These are phyloP conservation scores for Ganoderma resinaceum DNA, from an alignment of 1,284 basidiomycete genomes.

Conservation along the genomic window DNA sequence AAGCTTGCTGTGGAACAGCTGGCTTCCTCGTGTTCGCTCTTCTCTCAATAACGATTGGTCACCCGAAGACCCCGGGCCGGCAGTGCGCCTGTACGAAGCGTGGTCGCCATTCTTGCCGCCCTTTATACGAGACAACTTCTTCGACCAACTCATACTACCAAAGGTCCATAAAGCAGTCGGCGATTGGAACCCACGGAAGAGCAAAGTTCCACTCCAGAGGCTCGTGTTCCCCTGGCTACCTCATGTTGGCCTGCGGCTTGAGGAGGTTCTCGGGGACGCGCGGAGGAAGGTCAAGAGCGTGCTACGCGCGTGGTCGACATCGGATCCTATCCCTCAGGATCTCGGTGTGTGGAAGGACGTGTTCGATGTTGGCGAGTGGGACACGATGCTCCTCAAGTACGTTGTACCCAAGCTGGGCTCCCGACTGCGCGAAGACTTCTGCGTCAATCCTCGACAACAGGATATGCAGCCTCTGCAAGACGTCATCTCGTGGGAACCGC, in stretches of 20 bases:
- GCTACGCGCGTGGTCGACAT: conserved; percentile 81
- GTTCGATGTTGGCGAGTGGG: conserved; percentile 87
- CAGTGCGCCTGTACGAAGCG: conserved; percentile 84
- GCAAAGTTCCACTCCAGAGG: conserved; percentile 69
- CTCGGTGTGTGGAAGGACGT: conserved; percentile 84
- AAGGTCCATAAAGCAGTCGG: conserved; percentile 88
- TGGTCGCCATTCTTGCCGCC: conserved; percentile 90
- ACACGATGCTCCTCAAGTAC: conserved; percentile 88
- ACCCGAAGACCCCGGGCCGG: conserved; percentile 74
- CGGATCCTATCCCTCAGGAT: conserved; percentile 79
- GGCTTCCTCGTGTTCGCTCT: conserved; percentile 94
- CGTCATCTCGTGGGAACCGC: conserved; percentile 79
- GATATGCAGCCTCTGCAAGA: conserved; percentile 84
- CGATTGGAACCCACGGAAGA: conserved; percentile 78
- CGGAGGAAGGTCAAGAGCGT: conserved; percentile 84
- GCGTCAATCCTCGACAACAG: conserved; percentile 89
- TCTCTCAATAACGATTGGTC: conserved; percentile 95
- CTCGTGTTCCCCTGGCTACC: conserved; percentile 98
- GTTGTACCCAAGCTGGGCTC: conserved; percentile 90
- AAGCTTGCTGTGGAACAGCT: conserved; percentile 91
- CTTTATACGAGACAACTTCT: conserved; percentile 93
- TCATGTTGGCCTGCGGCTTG: conserved; percentile 80
- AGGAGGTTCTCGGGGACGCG: conserved; percentile 85
- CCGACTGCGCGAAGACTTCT: conserved; percentile 82
- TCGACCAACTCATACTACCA: conserved; percentile 95